phyloP scores from a whole-genome alignment of 257 asterid species.

The Solanum pinnatisectum region DNA sequence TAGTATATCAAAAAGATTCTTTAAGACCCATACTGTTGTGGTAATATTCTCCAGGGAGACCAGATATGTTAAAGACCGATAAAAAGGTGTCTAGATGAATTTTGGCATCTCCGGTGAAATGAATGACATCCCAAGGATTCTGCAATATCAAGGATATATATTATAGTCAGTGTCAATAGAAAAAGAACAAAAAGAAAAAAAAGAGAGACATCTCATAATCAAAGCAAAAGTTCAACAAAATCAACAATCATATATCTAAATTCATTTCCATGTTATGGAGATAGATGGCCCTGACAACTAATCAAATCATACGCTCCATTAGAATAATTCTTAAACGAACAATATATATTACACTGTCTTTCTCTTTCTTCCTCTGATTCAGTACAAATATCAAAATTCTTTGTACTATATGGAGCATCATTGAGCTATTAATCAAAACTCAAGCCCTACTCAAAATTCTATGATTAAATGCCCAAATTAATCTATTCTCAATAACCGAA shows the following conservation, averaged over 20 bases:
- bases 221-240: background rate
- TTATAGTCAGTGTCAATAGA: background rate
- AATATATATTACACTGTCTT: background rate
- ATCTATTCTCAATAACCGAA: background rate
- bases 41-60: constrained; percentile 80
- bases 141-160: constrained; percentile 19
- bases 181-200: background rate
- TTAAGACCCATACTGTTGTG: constrained; percentile 53
- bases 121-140: constrained; percentile 98
- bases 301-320: background rate
- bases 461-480: background rate
- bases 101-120: constrained; percentile 63
- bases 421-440: background rate
- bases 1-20: background rate
- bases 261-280: background rate
- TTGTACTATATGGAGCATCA: background rate
- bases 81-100: constrained; percentile 84
- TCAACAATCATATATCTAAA: background rate
- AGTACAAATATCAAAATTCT: background rate
- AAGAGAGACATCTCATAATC: background rate
- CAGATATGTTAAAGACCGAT: constrained; percentile 83
- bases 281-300: background rate
- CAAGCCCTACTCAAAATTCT: background rate
- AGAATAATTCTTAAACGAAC: background rate
- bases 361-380: background rate